These are phyloP conservation scores for Iris pallida DNA, from an alignment of 116 monocot species.

Conservation along the genomic window DNA sequence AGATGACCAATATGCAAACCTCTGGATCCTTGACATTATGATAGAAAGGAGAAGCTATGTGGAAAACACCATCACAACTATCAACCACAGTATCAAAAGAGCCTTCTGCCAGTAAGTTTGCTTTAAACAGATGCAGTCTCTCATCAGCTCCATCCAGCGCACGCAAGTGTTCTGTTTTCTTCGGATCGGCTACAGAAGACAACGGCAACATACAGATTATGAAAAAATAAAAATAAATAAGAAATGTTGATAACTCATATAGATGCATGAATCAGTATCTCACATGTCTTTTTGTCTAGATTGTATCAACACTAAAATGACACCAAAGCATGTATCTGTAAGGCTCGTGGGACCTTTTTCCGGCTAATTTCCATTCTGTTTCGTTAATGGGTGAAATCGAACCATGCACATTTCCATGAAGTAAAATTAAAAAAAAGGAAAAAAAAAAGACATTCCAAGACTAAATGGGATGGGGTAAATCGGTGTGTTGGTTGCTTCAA, in stretches of 20 bases:
- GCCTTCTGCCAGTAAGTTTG: slow-evolving; percentile 68
- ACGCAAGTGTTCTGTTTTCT: slow-evolving; percentile 62
- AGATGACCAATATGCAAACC: slow-evolving; percentile 18
- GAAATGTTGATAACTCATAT: no score
- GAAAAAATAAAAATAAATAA: not conserved
- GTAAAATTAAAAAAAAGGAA: no score
- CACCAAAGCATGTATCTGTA: no score
- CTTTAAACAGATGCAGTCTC: slow-evolving; percentile 62
- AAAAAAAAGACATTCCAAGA: no score
- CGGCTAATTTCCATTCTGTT: no score
- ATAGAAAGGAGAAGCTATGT: slow-evolving; percentile 62
- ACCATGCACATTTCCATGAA: no score
- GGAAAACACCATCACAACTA: slow-evolving; percentile 83
- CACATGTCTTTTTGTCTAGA: no score
- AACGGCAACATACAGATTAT: not conserved
- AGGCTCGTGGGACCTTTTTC: no score
- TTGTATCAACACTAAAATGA: no score
- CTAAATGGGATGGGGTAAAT: no score
- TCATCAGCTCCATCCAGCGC: slow-evolving; percentile 64
- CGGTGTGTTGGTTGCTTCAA: no score
- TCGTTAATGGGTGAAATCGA: no score
- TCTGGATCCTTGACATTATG: slow-evolving; percentile 21
- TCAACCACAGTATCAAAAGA: slow-evolving; percentile 67
- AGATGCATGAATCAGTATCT: not conserved
- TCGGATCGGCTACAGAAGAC: slow-evolving; percentile 25